These are phyloP conservation scores for Chlorella sp. DNA, from an alignment of 139 green algal species.

Conservation along the genomic window DNA sequence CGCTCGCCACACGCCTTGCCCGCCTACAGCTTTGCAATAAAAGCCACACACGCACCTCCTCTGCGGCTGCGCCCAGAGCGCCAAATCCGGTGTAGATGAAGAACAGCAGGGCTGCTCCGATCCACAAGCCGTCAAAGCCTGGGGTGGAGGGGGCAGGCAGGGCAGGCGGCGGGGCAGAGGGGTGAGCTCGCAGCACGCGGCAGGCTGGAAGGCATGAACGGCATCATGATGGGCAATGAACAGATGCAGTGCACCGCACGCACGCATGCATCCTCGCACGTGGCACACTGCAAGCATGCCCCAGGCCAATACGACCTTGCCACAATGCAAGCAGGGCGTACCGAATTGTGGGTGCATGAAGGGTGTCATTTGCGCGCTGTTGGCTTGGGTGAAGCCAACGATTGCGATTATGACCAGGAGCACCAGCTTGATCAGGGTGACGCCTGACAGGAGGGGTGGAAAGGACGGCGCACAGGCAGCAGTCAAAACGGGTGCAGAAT, in stretches of 20 bases:
- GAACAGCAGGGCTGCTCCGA: neutral
- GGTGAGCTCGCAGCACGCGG: too few species aligned
- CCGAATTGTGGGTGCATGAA: neutral
- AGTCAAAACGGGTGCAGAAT: too few species aligned
- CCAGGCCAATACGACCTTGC: too few species aligned
- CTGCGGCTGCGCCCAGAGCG: neutral
- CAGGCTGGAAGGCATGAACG: too few species aligned
- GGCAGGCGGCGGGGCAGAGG: too few species aligned
- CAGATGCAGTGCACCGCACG: neutral
- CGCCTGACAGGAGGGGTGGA: neutral
- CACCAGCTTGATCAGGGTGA: neutral
- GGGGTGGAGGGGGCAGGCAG: neutral
- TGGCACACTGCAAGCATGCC: too few species aligned
- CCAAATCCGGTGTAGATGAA: neutral
- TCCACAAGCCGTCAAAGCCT: constrained; percentile 6
- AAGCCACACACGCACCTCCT: neutral
- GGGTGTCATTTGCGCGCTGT: neutral
- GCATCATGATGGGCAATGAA: too few species aligned
- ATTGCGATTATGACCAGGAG: neutral
- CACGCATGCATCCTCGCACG: too few species aligned
- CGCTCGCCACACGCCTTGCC: too few species aligned
- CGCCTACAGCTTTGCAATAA: too few species aligned
- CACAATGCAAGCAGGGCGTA: too few species aligned
- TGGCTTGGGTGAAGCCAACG: neutral
- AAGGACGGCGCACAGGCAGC: too few species aligned